A percentile compares a stretch with the other conserved stretches of the same genome.
Conservation (phyloP, 345 rosid genomes). For the Odontarrhena argentea region DNA sequence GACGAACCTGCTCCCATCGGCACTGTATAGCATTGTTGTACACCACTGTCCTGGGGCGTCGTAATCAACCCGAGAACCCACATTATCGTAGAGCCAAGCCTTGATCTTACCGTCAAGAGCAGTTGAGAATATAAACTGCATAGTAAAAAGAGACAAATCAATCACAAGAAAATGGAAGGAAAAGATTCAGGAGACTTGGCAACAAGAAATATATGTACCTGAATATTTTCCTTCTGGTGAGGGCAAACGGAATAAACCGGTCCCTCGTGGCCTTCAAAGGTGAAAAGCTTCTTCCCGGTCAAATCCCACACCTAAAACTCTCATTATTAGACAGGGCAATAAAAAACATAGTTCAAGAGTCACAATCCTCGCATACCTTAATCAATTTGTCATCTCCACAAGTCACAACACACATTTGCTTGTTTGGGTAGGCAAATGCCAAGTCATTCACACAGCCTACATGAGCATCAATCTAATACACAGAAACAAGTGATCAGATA, state of each 20-base stretch:
- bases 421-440: constrained; percentile 58
- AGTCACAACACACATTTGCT: constrained; percentile 59
- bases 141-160: constrained; percentile 1
- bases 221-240: constrained; percentile 57
- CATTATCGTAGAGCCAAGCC: constrained; percentile 81
- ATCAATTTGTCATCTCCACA: constrained; percentile 85
- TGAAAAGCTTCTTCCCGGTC: constrained; percentile 52
- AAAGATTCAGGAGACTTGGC: background rate
- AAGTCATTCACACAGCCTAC: constrained; percentile 76
- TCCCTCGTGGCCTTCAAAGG: constrained; percentile 79
- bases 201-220: constrained; percentile 36
- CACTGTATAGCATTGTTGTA: constrained; percentile 83
- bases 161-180: constrained; percentile 9
- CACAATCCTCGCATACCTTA: constrained; percentile 50
- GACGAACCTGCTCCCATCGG: constrained; percentile 74
- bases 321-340: background rate
- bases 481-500: constrained; percentile 2
- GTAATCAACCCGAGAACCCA: constrained; percentile 87
- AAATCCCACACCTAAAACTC: constrained; percentile 65
- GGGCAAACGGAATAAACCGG: constrained; percentile 75
- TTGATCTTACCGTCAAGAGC: constrained; percentile 89
- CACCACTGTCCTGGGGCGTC: constrained; percentile 86
- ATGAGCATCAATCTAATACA: constrained; percentile 74
- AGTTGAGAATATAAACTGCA: constrained; percentile 88
- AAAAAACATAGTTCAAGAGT: background rate